Conservation (phyloP, 2,329 filamentous ascomycete genomes). For the Helicocarpus griseus region DNA sequence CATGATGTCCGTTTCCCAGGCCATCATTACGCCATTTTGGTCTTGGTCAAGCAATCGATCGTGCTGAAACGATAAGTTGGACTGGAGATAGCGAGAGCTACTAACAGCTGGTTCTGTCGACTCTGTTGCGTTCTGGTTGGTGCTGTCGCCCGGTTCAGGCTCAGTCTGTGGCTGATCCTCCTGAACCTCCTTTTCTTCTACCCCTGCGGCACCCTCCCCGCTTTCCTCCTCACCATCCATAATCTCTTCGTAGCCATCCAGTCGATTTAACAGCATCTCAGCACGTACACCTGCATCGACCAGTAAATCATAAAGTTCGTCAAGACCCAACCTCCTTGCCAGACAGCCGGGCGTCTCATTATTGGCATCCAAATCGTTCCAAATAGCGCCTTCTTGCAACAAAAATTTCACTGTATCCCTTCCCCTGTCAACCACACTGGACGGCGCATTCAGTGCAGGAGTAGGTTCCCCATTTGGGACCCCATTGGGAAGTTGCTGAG, state of each 20-base stretch:
- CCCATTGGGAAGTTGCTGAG: slow-evolving; percentile 14
- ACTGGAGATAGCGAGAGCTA: slow-evolving; percentile 59
- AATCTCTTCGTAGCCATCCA: slow-evolving; percentile 73
- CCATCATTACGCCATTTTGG: slow-evolving; percentile 87
- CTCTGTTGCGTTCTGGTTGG: slow-evolving; percentile 8
- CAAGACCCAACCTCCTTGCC: slow-evolving; percentile 58
- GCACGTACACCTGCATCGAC: slow-evolving; percentile 86
- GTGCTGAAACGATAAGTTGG: slow-evolving; percentile 53
- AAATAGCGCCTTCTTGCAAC: slow-evolving; percentile 82
- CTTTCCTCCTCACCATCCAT: slow-evolving; percentile 35
- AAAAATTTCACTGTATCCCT: slow-evolving; percentile 63
- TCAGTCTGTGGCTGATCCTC: slow-evolving; percentile 9
- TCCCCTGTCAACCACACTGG: slow-evolving; percentile 46
- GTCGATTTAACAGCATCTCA: slow-evolving; percentile 71
- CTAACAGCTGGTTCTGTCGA: slow-evolving; percentile 39
- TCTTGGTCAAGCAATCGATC: slow-evolving; percentile 62
- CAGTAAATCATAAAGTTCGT: slow-evolving; percentile 66
- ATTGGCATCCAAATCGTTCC: slow-evolving; percentile 85
- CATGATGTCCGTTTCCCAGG: slow-evolving; percentile 86
- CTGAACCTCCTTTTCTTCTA: slow-evolving; percentile 26
- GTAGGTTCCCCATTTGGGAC: slow-evolving; percentile 15
- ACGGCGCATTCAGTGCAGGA: slow-evolving; percentile 19
- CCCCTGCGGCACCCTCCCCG: slow-evolving; percentile 22
- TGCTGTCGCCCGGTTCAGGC: slow-evolving; percentile 19
- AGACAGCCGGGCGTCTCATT: slow-evolving; percentile 89